Conservation (phyloP, 2,329 filamentous ascomycete species). For the Ophiocordyceps unilateralis region DNA sequence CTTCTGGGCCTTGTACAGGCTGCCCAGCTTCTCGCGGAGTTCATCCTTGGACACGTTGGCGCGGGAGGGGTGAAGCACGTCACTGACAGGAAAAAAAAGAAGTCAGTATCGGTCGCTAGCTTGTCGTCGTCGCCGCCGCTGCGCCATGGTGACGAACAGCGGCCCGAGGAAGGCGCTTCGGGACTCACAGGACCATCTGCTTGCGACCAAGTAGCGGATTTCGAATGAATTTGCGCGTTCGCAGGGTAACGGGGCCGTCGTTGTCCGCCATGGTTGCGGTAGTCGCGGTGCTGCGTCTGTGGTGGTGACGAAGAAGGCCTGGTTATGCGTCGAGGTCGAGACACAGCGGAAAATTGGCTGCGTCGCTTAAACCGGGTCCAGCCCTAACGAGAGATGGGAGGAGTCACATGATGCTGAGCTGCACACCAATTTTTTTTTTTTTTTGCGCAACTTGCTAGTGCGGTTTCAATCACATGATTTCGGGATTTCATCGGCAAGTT, state of each 20-base stretch:
- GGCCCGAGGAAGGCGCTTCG: constrained; percentile 6
- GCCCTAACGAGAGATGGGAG: constrained; percentile 20
- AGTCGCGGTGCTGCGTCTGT: constrained; percentile 16
- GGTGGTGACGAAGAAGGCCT: constrained; percentile 13
- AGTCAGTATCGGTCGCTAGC: constrained; percentile 4
- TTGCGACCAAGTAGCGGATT: constrained; percentile 97
- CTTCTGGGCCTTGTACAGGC: constrained; percentile 96
- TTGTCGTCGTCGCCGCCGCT: background rate
- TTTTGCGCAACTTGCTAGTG: too few relatives aligned
- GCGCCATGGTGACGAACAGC: constrained; percentile 1
- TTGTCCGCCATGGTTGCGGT: constrained; percentile 74
- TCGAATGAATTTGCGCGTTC: constrained; percentile 99
- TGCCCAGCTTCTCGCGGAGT: constrained; percentile 84
- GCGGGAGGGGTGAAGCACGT: constrained; percentile 97
- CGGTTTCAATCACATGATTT: too few relatives aligned
- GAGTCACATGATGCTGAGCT: background rate
- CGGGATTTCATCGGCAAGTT: too few relatives aligned
- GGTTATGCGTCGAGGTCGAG: constrained; percentile 8
- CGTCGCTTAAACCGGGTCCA: constrained; percentile 22
- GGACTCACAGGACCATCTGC: constrained; percentile 98
- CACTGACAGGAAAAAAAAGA: constrained; percentile 37
- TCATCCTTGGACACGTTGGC: constrained; percentile 99
- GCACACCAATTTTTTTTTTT: background rate
- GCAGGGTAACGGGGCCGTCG: constrained; percentile 62
- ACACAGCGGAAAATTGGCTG: constrained; percentile 2